A percentile compares a stretch with the other conserved stretches of the same genome.
Conservation (phyloP, 176 grass and related monocot species). For the Stipa capillata region DNA sequence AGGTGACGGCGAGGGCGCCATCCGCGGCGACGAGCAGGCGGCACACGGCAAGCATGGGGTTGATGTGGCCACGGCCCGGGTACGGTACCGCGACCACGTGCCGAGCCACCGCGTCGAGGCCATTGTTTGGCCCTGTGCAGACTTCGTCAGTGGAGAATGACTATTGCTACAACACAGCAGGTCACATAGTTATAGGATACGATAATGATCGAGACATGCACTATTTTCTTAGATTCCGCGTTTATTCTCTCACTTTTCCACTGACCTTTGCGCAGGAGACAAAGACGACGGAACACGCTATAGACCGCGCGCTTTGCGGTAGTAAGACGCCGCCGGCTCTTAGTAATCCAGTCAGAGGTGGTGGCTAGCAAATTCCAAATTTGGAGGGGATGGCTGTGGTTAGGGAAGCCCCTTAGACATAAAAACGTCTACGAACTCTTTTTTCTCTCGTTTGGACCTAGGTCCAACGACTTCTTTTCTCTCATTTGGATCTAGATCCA, state of each 20-base stretch:
- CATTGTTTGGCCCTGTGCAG: neutral
- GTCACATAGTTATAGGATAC: neutral
- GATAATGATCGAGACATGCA: neutral
- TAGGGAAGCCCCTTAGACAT: too few relatives aligned
- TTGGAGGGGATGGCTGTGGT: too few relatives aligned
- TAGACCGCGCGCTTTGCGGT: too few relatives aligned
- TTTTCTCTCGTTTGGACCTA: too few relatives aligned
- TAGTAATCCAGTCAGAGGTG: neutral
- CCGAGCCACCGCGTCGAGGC: neutral
- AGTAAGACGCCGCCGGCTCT: neutral
- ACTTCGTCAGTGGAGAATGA: neutral
- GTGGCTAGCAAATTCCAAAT: too few relatives aligned
- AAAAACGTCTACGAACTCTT: too few relatives aligned
- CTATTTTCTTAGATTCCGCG: neutral
- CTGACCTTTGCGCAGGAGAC: neutral
- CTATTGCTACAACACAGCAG: neutral
- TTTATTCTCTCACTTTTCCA: too few relatives aligned
- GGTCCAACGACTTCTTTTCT: too few relatives aligned
- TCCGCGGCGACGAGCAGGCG: conserved; percentile 40
- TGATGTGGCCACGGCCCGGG: conserved; percentile 69
- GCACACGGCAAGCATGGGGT: conserved; percentile 60
- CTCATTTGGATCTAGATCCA: too few relatives aligned
- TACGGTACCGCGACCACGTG: conserved; percentile 60
- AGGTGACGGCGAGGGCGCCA: conserved; percentile 22
- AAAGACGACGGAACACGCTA: neutral